Percentiles rank a stretch among this genome's conserved stretches.
Evolutionary conservation across 2,329 filamentous ascomycete genomes (phyloP).

Genomic region (Aspergillus versicolor): DNA sequence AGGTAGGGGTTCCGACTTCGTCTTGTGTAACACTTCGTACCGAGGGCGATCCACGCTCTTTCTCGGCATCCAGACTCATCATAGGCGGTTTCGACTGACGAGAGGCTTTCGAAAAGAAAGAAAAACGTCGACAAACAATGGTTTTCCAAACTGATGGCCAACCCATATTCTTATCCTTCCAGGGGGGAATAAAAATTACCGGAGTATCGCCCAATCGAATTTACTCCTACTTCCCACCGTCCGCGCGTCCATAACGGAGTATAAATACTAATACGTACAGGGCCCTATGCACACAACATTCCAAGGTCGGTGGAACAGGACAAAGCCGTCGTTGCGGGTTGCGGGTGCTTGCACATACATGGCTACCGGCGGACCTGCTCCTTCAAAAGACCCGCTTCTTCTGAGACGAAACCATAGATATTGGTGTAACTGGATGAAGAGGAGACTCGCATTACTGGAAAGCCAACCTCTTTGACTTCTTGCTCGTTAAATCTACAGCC

Average conservation of each 20-base stretch:
- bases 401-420: neutral
- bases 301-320: neutral
- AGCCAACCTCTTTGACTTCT: neutral
- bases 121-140: neutral
- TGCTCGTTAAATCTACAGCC: neutral
- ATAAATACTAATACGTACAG: neutral
- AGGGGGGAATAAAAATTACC: neutral
- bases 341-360: neutral
- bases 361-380: neutral
- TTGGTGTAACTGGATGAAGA: neutral
- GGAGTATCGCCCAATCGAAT: neutral
- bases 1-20: constrained; percentile 19
- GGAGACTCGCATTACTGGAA: neutral
- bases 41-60: constrained; percentile 23
- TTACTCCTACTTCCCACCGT: neutral
- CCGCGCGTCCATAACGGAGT: neutral
- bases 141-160: neutral
- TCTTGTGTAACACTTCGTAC: constrained; percentile 24
- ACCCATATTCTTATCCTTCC: neutral
- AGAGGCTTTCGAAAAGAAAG: neutral
- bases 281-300: neutral
- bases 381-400: neutral
- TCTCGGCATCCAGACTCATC: constrained; percentile 27
- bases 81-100: neutral
- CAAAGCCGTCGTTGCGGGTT: neutral